These are phyloP conservation scores for Talaromyces stipitatus DNA, from an alignment of 495 filamentous ascomycete genomes.

Conservation along the genomic window DNA sequence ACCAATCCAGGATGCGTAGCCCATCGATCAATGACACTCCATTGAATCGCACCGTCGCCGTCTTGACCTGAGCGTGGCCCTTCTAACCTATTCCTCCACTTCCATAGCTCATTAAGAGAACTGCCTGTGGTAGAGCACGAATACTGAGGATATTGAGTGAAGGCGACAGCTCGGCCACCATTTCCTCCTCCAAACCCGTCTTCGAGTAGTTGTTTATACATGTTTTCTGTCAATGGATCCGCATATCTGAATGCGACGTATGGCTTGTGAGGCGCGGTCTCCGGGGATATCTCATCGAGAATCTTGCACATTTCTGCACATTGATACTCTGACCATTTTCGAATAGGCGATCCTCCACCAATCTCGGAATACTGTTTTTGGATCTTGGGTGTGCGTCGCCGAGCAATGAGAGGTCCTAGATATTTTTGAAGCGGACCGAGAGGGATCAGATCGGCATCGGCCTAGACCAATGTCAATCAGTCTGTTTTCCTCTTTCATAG, in stretches of 20 bases:
- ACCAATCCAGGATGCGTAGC: constrained; percentile 84
- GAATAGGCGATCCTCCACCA: constrained; percentile 92
- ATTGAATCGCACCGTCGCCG: constrained; percentile 64
- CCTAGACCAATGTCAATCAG: constrained; percentile 33
- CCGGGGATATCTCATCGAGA: constrained; percentile 79
- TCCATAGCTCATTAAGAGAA: constrained; percentile 95
- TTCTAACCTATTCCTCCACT: constrained; percentile 84
- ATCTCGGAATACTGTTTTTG: constrained; percentile 91
- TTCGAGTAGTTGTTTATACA: constrained; percentile 69
- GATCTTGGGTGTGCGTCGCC: constrained; percentile 88
- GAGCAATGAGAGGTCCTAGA: constrained; percentile 78
- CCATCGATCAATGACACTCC: constrained; percentile 99
- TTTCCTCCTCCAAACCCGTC: constrained; percentile 86
- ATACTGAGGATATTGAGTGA: constrained; percentile 98
- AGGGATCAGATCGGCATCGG: constrained; percentile 94
- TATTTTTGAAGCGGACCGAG: constrained; percentile 87
- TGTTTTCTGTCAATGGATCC: constrained; percentile 86
- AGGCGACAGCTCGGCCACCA: constrained; percentile 88
- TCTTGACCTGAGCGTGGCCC: constrained; percentile 52
- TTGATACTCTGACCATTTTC: constrained; percentile 96
- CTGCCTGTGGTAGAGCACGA: constrained; percentile 98
- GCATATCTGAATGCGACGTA: constrained; percentile 99
- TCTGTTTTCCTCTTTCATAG: background rate
- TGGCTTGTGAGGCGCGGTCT: constrained; percentile 93
- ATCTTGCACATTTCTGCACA: constrained; percentile 92